Evolutionary conservation across 768 basidiomycete genomes (phyloP).

Genomic region (Lactifluus rugatus): DNA sequence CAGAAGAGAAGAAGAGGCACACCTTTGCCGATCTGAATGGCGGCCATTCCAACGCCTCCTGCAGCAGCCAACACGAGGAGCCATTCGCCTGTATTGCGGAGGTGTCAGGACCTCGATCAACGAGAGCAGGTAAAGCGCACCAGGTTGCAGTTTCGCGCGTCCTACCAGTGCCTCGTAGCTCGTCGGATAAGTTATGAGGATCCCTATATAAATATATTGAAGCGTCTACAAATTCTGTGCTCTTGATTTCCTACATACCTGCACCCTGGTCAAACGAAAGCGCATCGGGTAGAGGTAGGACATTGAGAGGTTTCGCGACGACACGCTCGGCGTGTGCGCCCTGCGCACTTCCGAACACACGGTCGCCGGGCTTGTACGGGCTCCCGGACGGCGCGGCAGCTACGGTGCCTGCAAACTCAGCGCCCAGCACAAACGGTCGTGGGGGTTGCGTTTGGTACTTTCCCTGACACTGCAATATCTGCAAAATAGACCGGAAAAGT

Average conservation of each 20-base stretch:
- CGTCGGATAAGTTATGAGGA: constrained; percentile 88
- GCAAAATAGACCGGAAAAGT: neutral
- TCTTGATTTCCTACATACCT: constrained; percentile 34
- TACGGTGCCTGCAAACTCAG: constrained; percentile 79
- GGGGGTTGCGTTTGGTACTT: constrained; percentile 82
- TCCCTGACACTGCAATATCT: constrained; percentile 83
- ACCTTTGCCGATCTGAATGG: constrained; percentile 92
- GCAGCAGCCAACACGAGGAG: constrained; percentile 92
- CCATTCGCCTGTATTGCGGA: constrained; percentile 60
- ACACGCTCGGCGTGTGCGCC: constrained; percentile 78
- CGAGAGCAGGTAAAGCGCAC: constrained; percentile 27
- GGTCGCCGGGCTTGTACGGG: constrained; percentile 68
- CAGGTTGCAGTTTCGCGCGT: constrained; percentile 68
- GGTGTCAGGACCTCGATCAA: too few relatives aligned
- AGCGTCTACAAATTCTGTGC: neutral
- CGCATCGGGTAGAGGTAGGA: constrained; percentile 62
- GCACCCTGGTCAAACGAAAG: constrained; percentile 83
- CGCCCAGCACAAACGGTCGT: constrained; percentile 76
- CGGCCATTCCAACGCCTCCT: constrained; percentile 88
- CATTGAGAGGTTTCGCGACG: constrained; percentile 37
- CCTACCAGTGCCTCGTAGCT: constrained; percentile 87
- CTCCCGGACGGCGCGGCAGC: constrained; percentile 78
- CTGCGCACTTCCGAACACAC: constrained; percentile 76
- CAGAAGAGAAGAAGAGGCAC: constrained; percentile 6
- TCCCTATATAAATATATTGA: constrained; percentile 33